phyloP scores from a whole-genome alignment of 139 green algal species.

The Volvox reticuliferus region DNA sequence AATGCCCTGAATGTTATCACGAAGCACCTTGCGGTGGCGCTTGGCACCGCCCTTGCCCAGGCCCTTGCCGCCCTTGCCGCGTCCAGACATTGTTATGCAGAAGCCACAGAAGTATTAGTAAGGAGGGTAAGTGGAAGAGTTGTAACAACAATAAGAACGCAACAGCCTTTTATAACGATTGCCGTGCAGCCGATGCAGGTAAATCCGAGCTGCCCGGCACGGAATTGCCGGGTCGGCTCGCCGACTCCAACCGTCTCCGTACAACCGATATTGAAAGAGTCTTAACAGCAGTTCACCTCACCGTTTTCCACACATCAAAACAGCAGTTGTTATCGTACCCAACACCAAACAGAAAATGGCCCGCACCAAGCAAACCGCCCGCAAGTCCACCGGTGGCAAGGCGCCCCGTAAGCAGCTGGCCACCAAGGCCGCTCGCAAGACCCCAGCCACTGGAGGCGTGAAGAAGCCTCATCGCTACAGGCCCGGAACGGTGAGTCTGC shows the following conservation, averaged over 20 bases:
- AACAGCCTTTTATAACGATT: too few species aligned
- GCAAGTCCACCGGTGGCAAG: constrained; percentile 92
- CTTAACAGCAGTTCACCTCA: neutral
- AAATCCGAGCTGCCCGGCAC: too few species aligned
- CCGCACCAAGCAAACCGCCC: constrained; percentile 91
- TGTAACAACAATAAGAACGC: too few species aligned
- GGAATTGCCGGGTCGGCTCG: neutral
- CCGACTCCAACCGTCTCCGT: neutral
- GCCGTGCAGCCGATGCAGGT: too few species aligned
- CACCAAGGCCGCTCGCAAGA: constrained; percentile 90
- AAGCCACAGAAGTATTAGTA: neutral
- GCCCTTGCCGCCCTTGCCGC: constrained; percentile 93
- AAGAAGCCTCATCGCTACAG: constrained; percentile 95
- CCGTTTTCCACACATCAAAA: neutral
- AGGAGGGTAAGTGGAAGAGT: too few species aligned
- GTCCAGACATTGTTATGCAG: constrained; percentile 77
- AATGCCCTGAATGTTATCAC: constrained; percentile 97
- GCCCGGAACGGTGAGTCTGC: constrained; percentile 81
- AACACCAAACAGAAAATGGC: constrained; percentile 66
- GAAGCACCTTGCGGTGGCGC: constrained; percentile 92
- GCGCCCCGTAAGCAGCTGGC: constrained; percentile 96
- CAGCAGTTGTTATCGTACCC: neutral
- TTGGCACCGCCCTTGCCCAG: constrained; percentile 93
- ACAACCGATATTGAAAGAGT: constrained; percentile 63
- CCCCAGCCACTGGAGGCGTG: constrained; percentile 72